phyloP scores from a whole-genome alignment of 768 basidiomycete genomes.

The Mycena leptocephala region DNA sequence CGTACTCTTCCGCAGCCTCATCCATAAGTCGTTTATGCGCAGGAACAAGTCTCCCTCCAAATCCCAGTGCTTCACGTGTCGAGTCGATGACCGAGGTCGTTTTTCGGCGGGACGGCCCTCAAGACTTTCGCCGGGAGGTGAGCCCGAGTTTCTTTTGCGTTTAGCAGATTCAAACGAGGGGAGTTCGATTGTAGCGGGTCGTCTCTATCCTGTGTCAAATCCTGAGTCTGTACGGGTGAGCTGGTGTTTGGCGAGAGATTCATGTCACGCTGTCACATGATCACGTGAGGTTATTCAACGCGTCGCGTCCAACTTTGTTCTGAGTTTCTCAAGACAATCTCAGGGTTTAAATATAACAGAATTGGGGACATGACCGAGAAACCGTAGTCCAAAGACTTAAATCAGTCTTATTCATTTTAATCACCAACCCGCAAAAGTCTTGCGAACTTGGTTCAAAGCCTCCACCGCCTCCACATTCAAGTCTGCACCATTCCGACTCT shows the following conservation, averaged over 20 bases:
- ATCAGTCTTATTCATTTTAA: too few relatives aligned
- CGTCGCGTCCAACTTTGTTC: too few relatives aligned
- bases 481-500: too few relatives aligned
- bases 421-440: too few relatives aligned
- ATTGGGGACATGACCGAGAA: too few relatives aligned
- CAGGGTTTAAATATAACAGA: too few relatives aligned
- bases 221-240: neutral
- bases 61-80: slow-evolving; percentile 46
- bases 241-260: neutral
- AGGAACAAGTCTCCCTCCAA: slow-evolving; percentile 54
- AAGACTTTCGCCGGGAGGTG: neutral
- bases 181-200: slow-evolving; percentile 3
- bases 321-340: too few relatives aligned
- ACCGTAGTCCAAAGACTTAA: too few relatives aligned
- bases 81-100: slow-evolving; percentile 1
- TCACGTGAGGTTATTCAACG: neutral
- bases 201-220: neutral
- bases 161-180: neutral
- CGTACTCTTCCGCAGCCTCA: slow-evolving; percentile 54
- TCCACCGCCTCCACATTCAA: too few relatives aligned
- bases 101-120: neutral
- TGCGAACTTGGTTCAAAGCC: too few relatives aligned
- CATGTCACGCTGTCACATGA: slow-evolving; percentile 15
- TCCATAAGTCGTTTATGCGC: slow-evolving; percentile 50
- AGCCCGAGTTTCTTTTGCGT: neutral